Conservation (phyloP, 1,139 yeast genomes). For the Martiniozyma asiatica region DNA sequence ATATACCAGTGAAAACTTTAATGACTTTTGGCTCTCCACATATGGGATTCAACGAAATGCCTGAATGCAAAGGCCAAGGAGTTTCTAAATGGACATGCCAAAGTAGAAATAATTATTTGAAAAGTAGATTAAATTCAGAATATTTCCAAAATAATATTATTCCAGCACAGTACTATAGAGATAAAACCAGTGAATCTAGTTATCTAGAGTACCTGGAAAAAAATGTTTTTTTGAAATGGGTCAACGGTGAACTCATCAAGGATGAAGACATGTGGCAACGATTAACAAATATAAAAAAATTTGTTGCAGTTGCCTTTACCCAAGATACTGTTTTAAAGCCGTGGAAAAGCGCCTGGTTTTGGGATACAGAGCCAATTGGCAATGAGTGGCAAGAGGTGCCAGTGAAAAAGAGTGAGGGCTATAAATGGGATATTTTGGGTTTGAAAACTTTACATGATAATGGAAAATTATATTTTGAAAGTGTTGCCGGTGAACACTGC, state of each 20-base stretch:
- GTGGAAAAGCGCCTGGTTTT: conserved; percentile 58
- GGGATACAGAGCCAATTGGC: conserved; percentile 49
- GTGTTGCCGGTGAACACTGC: conserved; percentile 60
- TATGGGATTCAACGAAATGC: conserved; percentile 63
- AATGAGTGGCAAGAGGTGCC: no score
- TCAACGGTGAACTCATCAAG: conserved; percentile 47
- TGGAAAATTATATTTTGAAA: conserved; percentile 34
- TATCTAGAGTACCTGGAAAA: conserved; percentile 19
- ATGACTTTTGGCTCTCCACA: conserved; percentile 79
- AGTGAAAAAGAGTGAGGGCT: no score
- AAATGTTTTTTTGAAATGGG: conserved; percentile 35
- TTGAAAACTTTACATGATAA: conserved; percentile 33
- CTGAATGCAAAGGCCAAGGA: conserved; percentile 33
- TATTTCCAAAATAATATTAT: conserved; percentile 46
- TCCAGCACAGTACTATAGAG: conserved; percentile 71
- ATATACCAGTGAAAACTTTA: conserved; percentile 37
- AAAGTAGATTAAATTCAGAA: conserved; percentile 48
- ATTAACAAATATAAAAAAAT: conserved; percentile 31
- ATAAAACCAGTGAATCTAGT: conserved; percentile 25
- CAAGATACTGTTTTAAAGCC: conserved; percentile 63
- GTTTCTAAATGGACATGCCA: conserved; percentile 48
- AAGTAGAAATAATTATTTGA: conserved; percentile 41
- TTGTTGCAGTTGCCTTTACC: conserved; percentile 49
- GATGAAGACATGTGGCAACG: conserved; percentile 28
- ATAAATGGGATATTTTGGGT: no score